phyloP scores from a whole-genome alignment of 176 grass and related monocot species.

The Carex cristatella region DNA sequence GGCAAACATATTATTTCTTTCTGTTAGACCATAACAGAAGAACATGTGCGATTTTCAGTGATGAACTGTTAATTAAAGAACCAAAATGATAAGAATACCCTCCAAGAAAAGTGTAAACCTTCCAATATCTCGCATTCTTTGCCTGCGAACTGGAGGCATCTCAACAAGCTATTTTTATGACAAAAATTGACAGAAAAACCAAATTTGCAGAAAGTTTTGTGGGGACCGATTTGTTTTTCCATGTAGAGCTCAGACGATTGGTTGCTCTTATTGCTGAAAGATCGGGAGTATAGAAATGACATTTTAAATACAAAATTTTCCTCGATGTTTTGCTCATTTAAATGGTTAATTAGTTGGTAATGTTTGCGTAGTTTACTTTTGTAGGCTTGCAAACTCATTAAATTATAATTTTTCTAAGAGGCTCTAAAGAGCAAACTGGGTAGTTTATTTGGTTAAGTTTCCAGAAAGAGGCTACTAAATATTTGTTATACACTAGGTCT shows the following conservation, averaged over 20 bases:
- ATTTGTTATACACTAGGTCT: background rate
- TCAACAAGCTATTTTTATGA: background rate
- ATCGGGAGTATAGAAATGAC: background rate
- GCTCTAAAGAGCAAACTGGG: background rate
- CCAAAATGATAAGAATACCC: background rate
- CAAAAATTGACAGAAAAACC: background rate
- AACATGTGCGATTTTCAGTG: background rate
- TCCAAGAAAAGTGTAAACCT: background rate
- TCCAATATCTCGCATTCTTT: background rate
- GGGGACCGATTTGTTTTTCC: background rate
- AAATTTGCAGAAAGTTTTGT: constrained; percentile 7
- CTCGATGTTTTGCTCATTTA: background rate
- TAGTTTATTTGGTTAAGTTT: constrained; percentile 1
- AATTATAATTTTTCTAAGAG: background rate
- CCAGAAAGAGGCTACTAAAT: background rate
- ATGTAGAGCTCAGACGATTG: background rate
- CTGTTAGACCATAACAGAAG: background rate
- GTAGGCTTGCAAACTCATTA: background rate
- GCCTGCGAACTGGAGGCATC: background rate
- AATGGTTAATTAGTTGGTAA: background rate
- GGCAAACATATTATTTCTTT: background rate
- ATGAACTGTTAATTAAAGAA: background rate
- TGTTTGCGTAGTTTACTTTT: background rate
- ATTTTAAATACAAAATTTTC: background rate
- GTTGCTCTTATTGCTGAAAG: background rate